Evolutionary conservation across 2,329 filamentous ascomycete genomes (phyloP).

Genomic region (Coleophoma eucalyptorum): DNA sequence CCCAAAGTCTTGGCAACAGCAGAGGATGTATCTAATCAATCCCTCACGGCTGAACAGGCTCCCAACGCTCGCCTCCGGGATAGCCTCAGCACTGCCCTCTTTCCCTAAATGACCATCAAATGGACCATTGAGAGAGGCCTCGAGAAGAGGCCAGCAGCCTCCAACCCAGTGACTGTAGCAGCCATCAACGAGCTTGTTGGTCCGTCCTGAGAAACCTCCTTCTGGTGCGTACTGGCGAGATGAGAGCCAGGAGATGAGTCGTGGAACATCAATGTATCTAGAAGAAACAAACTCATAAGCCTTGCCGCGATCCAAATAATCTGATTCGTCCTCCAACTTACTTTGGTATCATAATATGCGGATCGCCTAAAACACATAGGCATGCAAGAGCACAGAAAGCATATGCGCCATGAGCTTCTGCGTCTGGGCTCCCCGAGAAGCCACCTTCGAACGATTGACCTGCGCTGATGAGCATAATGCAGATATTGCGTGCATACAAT

Average conservation of each 20-base stretch:
- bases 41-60: slow-evolving; percentile 78
- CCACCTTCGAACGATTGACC: slow-evolving; percentile 95
- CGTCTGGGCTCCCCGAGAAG: slow-evolving; percentile 78
- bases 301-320: slow-evolving; percentile 4
- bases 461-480: slow-evolving; percentile 26
- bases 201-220: slow-evolving; percentile 88
- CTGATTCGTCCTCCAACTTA: slow-evolving; percentile 39
- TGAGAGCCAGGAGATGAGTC: slow-evolving; percentile 83
- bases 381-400: slow-evolving; percentile 92
- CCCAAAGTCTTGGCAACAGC: slow-evolving; percentile 75
- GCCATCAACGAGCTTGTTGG: slow-evolving; percentile 96
- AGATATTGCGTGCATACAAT: neutral
- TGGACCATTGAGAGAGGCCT: slow-evolving; percentile 66
- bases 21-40: slow-evolving; percentile 83
- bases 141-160: slow-evolving; percentile 87
- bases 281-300: slow-evolving; percentile 16
- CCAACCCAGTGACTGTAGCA: slow-evolving; percentile 99
- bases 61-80: slow-evolving; percentile 20
- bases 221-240: slow-evolving; percentile 87
- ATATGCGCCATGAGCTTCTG: slow-evolving; percentile 95
- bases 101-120: slow-evolving; percentile 18
- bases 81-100: neutral
- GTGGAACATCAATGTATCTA: slow-evolving; percentile 72
- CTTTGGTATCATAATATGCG: slow-evolving; percentile 69
- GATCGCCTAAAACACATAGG: slow-evolving; percentile 79